These are phyloP conservation scores for Trichaptum fuscoviolaceum DNA, from an alignment of 768 basidiomycete genomes.

Conservation along the genomic window DNA sequence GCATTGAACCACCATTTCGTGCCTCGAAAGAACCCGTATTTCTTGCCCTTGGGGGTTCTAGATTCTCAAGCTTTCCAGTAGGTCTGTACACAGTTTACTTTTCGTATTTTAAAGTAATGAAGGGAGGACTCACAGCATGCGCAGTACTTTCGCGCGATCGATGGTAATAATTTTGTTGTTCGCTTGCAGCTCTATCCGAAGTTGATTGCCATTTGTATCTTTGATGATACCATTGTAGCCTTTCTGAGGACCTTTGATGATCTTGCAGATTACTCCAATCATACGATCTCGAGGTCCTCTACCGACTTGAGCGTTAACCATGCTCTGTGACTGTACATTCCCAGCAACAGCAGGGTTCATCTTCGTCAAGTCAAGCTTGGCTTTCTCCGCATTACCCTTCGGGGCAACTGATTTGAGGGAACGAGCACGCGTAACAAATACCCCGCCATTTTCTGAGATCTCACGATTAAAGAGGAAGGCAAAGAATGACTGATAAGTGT, in stretches of 20 bases:
- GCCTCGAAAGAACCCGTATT: conserved; percentile 35
- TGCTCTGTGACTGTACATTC: conserved; percentile 58
- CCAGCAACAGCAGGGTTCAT: conserved; percentile 79
- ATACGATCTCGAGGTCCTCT: conserved; percentile 79
- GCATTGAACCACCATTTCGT: conserved; percentile 25
- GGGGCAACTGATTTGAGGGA: conserved; percentile 82
- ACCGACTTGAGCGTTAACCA: conserved; percentile 76
- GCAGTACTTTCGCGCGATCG: conserved; percentile 71
- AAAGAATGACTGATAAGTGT: conserved; percentile 90
- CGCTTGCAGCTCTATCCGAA: conserved; percentile 85
- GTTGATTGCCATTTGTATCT: conserved; percentile 84
- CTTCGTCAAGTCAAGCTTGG: conserved; percentile 74
- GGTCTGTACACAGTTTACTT: conserved; percentile 33
- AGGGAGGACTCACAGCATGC: conserved; percentile 54
- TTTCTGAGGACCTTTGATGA: conserved; percentile 86
- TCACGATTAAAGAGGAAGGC: conserved; percentile 95
- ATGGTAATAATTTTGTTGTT: conserved; percentile 88
- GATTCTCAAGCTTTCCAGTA: conserved; percentile 44
- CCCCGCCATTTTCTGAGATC: conserved; percentile 83
- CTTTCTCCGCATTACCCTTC: conserved; percentile 67
- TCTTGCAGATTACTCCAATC: conserved; percentile 71
- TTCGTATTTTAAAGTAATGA: background rate
- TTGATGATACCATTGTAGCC: conserved; percentile 90
- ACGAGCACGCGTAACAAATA: conserved; percentile 88
- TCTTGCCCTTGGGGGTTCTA: background rate